Evolutionary conservation across 2,329 filamentous ascomycete species (phyloP).

Genomic region (Daldinia eschscholtzii): DNA sequence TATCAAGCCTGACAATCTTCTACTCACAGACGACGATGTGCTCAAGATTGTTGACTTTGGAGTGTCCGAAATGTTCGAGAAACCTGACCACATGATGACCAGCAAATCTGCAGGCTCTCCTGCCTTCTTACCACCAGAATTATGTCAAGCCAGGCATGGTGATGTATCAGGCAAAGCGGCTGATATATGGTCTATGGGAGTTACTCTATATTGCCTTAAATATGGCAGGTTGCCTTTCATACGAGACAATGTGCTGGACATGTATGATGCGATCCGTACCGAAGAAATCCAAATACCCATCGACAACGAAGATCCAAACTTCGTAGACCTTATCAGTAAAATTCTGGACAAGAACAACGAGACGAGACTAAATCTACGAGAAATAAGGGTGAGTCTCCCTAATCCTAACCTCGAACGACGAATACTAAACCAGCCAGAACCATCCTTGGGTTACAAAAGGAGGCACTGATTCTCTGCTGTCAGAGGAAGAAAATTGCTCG

Average conservation of each 20-base stretch:
- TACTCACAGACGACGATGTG: constrained; percentile 91
- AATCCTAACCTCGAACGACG: neutral
- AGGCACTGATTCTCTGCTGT: constrained; percentile 81
- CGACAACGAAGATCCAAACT: constrained; percentile 73
- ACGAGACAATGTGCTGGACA: constrained; percentile 80
- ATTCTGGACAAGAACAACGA: constrained; percentile 88
- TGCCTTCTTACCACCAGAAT: constrained; percentile 92
- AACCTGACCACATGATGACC: constrained; percentile 85
- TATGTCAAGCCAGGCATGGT: constrained; percentile 88
- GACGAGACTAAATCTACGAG: constrained; percentile 84
- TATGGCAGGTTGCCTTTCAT: constrained; percentile 93
- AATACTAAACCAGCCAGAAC: constrained; percentile 65
- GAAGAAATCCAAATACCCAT: constrained; percentile 73
- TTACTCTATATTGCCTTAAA: constrained; percentile 91
- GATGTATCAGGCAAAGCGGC: constrained; percentile 89
- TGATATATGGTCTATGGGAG: constrained; percentile 99
- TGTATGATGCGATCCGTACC: constrained; percentile 88
- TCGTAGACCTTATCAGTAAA: constrained; percentile 78
- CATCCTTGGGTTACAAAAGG: constrained; percentile 93
- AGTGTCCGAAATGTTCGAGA: constrained; percentile 99
- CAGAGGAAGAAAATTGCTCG: constrained; percentile 86
- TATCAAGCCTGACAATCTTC: constrained; percentile 96
- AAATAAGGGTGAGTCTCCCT: constrained; percentile 76
- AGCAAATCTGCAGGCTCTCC: constrained; percentile 94
- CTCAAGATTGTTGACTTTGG: constrained; percentile 98